phyloP scores from a whole-genome alignment of 441 rosid genomes.

The Omphalea diandra region DNA sequence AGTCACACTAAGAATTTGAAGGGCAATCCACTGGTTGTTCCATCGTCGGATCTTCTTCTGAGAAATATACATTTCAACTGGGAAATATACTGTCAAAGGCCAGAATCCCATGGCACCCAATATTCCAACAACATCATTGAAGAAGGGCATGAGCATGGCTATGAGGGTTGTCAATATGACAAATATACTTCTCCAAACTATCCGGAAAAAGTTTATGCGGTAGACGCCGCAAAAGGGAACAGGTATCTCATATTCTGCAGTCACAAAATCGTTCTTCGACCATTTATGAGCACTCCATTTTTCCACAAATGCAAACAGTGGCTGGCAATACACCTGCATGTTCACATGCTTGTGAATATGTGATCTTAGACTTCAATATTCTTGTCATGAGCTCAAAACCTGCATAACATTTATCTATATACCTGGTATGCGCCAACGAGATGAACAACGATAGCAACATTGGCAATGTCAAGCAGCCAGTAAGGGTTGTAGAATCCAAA shows the following conservation, averaged over 20 bases:
- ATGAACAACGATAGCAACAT: constrained; percentile 66
- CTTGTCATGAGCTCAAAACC: constrained; percentile 5
- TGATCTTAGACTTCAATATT: constrained; percentile 2
- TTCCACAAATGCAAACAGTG: constrained; percentile 71
- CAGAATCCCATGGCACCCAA: constrained; percentile 79
- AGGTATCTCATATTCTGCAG: constrained; percentile 45
- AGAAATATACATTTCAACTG: constrained; percentile 68
- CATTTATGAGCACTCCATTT: constrained; percentile 35
- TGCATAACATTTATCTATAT: not conserved
- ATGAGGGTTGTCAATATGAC: constrained; percentile 58
- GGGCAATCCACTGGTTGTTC: constrained; percentile 57
- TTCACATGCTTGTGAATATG: constrained; percentile 1
- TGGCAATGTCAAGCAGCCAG: constrained; percentile 78
- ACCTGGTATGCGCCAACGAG: constrained; percentile 74
- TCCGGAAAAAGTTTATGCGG: constrained; percentile 57
- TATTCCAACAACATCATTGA: constrained; percentile 66
- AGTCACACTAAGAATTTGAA: constrained; percentile 54
- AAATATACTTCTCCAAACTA: constrained; percentile 67
- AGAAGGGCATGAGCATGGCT: constrained; percentile 82
- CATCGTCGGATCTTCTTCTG: constrained; percentile 59
- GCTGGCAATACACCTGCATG: constrained; percentile 59
- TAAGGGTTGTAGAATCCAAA: constrained; percentile 73
- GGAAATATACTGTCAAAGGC: constrained; percentile 76
- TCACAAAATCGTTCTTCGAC: constrained; percentile 47
- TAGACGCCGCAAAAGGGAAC: constrained; percentile 38